phyloP scores from a whole-genome alignment of 257 asterid genomes.

The Cinchona pubescens region DNA sequence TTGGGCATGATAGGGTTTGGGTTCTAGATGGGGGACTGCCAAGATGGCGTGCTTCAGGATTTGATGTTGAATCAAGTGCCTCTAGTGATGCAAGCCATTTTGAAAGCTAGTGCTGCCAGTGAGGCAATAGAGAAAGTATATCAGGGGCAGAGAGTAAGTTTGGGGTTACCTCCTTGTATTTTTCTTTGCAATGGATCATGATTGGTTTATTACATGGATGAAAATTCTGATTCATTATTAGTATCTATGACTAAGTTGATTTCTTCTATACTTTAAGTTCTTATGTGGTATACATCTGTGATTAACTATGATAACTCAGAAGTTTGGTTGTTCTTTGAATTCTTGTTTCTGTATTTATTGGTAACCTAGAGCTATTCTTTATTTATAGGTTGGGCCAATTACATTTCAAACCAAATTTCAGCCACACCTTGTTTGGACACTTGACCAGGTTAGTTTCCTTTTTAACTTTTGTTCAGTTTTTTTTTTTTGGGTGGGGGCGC shows the following conservation, averaged over 20 bases:
- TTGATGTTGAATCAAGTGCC: constrained; percentile 89
- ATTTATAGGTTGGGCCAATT: constrained; percentile 78
- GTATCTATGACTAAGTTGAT: not conserved
- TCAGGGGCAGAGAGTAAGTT: constrained; percentile 57
- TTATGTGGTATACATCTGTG: not conserved
- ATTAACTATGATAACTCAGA: not conserved
- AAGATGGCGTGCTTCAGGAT: constrained; percentile 91
- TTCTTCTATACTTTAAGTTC: not conserved
- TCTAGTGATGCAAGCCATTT: constrained; percentile 86
- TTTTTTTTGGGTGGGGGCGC: too few relatives aligned
- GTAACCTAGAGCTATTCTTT: constrained; percentile 6
- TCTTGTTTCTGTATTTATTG: constrained; percentile 4
- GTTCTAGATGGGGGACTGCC: constrained; percentile 96
- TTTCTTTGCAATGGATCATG: not conserved
- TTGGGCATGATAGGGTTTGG: constrained; percentile 90
- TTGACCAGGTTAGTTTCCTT: constrained; percentile 63
- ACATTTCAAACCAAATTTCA: constrained; percentile 71
- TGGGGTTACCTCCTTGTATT: not conserved
- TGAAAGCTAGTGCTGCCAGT: constrained; percentile 98
- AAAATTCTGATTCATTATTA: not conserved
- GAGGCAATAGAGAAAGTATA: constrained; percentile 94
- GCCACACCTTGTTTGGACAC: constrained; percentile 84
- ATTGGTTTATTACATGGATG: not conserved
- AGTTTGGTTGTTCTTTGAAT: not conserved
- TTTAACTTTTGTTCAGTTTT: not conserved